phyloP scores from a whole-genome alignment of 805 yeast species.

The Zygosaccharomyces gambellarensis region DNA sequence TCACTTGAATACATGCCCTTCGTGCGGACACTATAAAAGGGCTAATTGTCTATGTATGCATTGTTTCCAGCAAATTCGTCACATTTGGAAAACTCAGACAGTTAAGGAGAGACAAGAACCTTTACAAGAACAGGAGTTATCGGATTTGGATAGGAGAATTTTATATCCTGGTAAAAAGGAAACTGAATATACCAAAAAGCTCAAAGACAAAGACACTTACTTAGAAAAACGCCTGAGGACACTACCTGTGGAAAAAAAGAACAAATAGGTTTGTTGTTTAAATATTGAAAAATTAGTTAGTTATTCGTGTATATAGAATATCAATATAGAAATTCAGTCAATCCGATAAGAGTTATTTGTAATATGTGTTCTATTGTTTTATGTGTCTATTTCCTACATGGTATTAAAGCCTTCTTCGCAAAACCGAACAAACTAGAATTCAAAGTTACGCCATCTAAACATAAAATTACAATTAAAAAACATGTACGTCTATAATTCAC shows the following conservation, averaged over 20 bases:
- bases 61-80: conserved; percentile 78
- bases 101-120: conserved; percentile 26
- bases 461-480: no score
- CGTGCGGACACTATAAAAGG: conserved; percentile 90
- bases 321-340: not conserved
- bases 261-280: conserved; percentile 4
- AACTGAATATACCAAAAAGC: conserved; percentile 41
- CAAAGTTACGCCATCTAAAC: no score
- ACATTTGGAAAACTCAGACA: conserved; percentile 54
- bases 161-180: conserved; percentile 70
- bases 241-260: conserved; percentile 44
- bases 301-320: conserved; percentile 2
- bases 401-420: no score
- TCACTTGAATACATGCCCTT: conserved; percentile 84
- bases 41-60: conserved; percentile 89
- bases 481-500: no score
- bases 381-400: no score
- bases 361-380: no score
- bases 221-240: conserved; percentile 51
- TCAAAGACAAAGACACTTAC: conserved; percentile 52
- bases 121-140: conserved; percentile 35
- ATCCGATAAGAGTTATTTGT: no score
- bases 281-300: not conserved
- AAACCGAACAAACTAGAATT: no score
- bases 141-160: conserved; percentile 57